These are phyloP conservation scores for Nidularia pulvinata DNA, from an alignment of 768 basidiomycete genomes.

Conservation along the genomic window DNA sequence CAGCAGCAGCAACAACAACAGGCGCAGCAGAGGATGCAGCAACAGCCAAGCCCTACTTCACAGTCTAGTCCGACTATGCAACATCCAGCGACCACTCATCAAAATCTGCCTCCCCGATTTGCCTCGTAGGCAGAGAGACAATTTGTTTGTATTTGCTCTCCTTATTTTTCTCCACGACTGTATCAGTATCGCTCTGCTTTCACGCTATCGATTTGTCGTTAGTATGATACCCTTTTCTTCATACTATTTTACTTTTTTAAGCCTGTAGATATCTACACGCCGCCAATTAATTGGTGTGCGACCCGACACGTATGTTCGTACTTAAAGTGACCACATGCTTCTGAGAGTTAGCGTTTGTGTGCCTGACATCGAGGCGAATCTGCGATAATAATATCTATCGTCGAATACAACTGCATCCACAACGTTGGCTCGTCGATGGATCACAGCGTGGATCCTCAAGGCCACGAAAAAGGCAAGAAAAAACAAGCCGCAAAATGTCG, in stretches of 20 bases:
- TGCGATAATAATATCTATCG: too few species aligned
- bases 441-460: too few species aligned
- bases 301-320: too few species aligned
- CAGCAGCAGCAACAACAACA: constrained; percentile 17
- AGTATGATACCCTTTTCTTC: not conserved
- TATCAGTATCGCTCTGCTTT: constrained; percentile 1
- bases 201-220: not conserved
- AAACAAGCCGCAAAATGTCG: too few species aligned
- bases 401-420: too few species aligned
- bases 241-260: not conserved
- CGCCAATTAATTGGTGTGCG: too few species aligned
- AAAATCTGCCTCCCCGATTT: constrained; percentile 11
- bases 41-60: not conserved
- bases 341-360: too few species aligned
- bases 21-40: constrained; percentile 11
- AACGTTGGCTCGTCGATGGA: too few species aligned
- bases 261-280: not conserved
- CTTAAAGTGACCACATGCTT: too few species aligned
- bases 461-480: too few species aligned
- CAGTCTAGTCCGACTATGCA: constrained; percentile 1
- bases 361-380: too few species aligned
- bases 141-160: not conserved
- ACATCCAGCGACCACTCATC: constrained; percentile 3
- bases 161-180: not conserved
- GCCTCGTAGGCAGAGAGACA: constrained; percentile 3